A percentile compares a stretch with the other conserved stretches of the same genome.
Conservation (phyloP, 192 early-diverging fungal genomes). For the Irineochytrium annulatum region DNA sequence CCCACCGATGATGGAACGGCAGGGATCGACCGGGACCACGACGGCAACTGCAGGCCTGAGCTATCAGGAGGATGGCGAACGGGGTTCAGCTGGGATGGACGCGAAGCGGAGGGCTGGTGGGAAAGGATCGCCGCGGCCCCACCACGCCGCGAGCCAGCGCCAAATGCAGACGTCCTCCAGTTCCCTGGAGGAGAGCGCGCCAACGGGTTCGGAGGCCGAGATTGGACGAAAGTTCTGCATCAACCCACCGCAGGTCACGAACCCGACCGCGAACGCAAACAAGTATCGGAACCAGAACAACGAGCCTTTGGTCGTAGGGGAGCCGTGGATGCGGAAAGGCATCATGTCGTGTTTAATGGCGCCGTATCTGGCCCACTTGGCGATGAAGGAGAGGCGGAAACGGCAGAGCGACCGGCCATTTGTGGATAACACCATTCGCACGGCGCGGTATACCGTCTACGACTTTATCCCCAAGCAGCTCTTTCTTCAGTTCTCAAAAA, state of each 20-base stretch:
- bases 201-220: background rate
- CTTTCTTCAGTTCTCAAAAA: conserved; percentile 62
- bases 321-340: too few species aligned
- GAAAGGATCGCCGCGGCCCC: too few species aligned
- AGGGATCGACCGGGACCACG: too few species aligned
- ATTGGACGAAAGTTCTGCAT: background rate
- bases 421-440: conserved; percentile 56
- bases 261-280: too few species aligned
- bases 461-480: conserved; percentile 63
- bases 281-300: background rate
- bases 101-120: too few species aligned
- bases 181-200: too few species aligned
- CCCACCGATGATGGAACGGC: too few species aligned
- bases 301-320: conserved; percentile 5
- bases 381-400: background rate
- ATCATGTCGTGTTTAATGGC: conserved; percentile 11
- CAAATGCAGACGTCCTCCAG: too few species aligned
- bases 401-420: conserved; percentile 4
- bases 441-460: conserved; percentile 56
- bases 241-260: background rate
- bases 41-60: too few species aligned
- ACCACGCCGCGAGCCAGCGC: too few species aligned
- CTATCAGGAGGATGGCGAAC: too few species aligned
- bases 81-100: too few species aligned
- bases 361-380: conserved; percentile 12